Evolutionary conservation across 208 protist species (phyloP).

Genomic region (Porcisia hertigi): DNA sequence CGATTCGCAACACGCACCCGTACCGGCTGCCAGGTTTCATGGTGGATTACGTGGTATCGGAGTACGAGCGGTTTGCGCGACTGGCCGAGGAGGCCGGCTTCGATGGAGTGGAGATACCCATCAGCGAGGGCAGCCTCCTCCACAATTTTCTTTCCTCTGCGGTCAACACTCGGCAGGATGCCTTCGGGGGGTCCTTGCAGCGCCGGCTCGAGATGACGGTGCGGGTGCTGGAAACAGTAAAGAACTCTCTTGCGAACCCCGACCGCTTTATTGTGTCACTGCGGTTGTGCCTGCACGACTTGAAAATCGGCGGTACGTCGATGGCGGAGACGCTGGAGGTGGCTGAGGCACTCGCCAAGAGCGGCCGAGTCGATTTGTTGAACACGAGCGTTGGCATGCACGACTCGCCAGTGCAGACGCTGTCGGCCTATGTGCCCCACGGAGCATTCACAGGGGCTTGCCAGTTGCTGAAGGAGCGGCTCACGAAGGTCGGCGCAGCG

Average conservation of each 20-base stretch:
- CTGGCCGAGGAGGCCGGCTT: constrained; percentile 94
- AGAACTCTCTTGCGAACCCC: constrained; percentile 39
- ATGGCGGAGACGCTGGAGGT: constrained; percentile 84
- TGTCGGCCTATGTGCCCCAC: constrained; percentile 91
- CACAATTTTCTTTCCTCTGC: constrained; percentile 92
- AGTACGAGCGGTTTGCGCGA: constrained; percentile 83
- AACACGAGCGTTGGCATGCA: constrained; percentile 96
- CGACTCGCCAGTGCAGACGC: constrained; percentile 94
- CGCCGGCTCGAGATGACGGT: constrained; percentile 84
- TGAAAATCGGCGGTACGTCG: constrained; percentile 75
- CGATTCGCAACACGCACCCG: constrained; percentile 54
- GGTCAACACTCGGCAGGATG: constrained; percentile 89
- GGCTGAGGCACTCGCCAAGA: constrained; percentile 72
- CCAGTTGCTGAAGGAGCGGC: constrained; percentile 57
- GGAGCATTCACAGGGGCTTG: constrained; percentile 85
- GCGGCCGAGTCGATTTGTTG: constrained; percentile 85
- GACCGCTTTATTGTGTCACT: constrained; percentile 91
- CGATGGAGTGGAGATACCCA: constrained; percentile 94
- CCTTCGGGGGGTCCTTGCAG: constrained; percentile 75
- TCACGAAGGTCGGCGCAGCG: constrained; percentile 29
- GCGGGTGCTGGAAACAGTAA: constrained; percentile 80
- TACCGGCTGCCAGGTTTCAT: constrained; percentile 52
- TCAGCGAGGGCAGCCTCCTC: constrained; percentile 93
- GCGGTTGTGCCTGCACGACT: constrained; percentile 92
- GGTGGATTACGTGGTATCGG: constrained; percentile 81